Evolutionary conservation across 441 rosid genomes (phyloP), one percentile per base, ranked within the genome.

Genomic region (Gossypium gossypioides): DNA sequence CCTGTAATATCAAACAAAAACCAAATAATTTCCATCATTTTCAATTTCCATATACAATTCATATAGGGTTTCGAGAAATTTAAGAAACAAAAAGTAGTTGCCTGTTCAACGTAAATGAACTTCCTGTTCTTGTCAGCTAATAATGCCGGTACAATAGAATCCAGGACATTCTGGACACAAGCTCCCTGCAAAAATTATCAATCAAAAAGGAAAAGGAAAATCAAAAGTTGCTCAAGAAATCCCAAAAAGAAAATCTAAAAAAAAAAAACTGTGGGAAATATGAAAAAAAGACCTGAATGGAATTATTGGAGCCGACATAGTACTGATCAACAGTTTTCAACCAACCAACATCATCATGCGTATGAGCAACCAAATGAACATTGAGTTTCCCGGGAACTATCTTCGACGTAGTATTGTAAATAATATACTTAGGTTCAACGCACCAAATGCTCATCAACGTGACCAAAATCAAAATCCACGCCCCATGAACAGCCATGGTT

Each of bases 261-360:
- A 22, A 2, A 2, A 54, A 3, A 27, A 5, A 7, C 44, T 0
- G 12, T 32, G 64, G 64, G 42, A 13, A 24, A 13, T 58, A 24
- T 12, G 18, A 25, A 25, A 12, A 12, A 25, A 58, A 19, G 34
- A 84, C 88, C 86, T 84, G 88, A 74, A 84, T 83, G 61, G 82
- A 79, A 65, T 85, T 85, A 15, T 85, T 85, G 75, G 88, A 81
- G 74, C 88, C 88, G 52, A 85, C 83, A 62, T 85, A 85, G 68
- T 85, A 85, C 73, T 85, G 88, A 65, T 85, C 88, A 65, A 85
- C 72, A 2, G 88, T 85, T 66, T 85, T 85, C 78, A 85, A 76
- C 88, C 88, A 85, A 15, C 88, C 88, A 66, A 85, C 88, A 71
- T 85, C 88, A 22, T 85, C 88, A 61, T 85, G 88, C 2, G 82